Conservation (phyloP, 257 asterid species). For the Rubia yunnanensis region DNA sequence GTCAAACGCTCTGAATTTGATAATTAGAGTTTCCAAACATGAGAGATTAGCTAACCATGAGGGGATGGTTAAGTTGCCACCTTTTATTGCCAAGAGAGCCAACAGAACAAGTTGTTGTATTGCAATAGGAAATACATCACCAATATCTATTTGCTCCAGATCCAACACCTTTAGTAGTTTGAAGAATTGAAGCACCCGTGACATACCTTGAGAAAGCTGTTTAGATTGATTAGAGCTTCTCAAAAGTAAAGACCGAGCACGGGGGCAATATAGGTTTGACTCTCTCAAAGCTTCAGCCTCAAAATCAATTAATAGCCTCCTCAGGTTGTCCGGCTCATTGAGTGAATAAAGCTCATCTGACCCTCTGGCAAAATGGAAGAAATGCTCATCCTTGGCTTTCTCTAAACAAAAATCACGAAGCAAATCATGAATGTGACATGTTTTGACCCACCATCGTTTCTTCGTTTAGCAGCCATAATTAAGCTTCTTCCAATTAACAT, state of each 20-base stretch:
- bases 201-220: too few relatives aligned
- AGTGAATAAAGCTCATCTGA: neutral
- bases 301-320: neutral
- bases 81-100: neutral
- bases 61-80: neutral
- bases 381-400: neutral
- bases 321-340: neutral
- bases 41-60: constrained; percentile 1
- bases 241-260: neutral
- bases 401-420: neutral
- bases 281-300: neutral
- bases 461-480: neutral
- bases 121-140: neutral
- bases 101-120: constrained; percentile 5
- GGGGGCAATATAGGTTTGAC: neutral
- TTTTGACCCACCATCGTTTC: neutral
- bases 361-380: neutral
- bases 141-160: neutral
- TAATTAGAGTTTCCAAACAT: neutral
- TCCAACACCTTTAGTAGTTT: constrained; percentile 4
- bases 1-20: too few relatives aligned
- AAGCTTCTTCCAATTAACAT: neutral
- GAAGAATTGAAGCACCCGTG: neutral
- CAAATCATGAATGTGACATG: neutral
- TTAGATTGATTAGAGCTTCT: neutral